Percentiles rank a stretch among this genome's conserved stretches.
Conservation (phyloP, 495 filamentous ascomycete species). For the Penicillium goetzii region DNA sequence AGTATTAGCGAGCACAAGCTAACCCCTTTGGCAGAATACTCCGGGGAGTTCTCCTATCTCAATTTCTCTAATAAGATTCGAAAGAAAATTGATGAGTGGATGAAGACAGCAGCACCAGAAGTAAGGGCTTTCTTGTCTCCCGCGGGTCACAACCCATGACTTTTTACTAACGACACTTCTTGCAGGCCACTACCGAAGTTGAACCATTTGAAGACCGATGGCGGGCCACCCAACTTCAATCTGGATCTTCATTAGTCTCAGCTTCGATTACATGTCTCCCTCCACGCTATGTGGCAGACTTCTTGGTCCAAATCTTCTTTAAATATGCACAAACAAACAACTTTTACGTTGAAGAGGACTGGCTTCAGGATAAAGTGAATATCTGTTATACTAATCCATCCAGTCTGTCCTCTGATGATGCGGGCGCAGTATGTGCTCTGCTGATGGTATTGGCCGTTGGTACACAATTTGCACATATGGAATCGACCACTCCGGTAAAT, state of each 20-base stretch:
- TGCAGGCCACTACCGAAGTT: slow-evolving; percentile 44
- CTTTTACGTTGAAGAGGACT: slow-evolving; percentile 55
- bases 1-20: not conserved
- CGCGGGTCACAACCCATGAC: not conserved
- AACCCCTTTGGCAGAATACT: slow-evolving; percentile 45
- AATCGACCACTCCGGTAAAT: slow-evolving; percentile 48
- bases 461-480: slow-evolving; percentile 60
- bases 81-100: slow-evolving; percentile 54
- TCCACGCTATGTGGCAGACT: slow-evolving; percentile 55
- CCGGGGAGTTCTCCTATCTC: slow-evolving; percentile 56
- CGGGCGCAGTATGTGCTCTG: slow-evolving; percentile 50
- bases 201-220: slow-evolving; percentile 54
- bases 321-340: slow-evolving; percentile 59
- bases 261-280: slow-evolving; percentile 51
- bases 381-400: slow-evolving; percentile 49
- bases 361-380: slow-evolving; percentile 50
- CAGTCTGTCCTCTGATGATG: slow-evolving; percentile 50
- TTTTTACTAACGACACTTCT: slow-evolving; percentile 14
- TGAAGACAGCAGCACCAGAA: slow-evolving; percentile 48
- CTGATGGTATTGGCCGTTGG: slow-evolving; percentile 56
- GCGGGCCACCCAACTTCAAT: slow-evolving; percentile 54
- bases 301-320: slow-evolving; percentile 56
- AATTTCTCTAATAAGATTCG: slow-evolving; percentile 56
- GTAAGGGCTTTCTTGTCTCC: slow-evolving; percentile 28
- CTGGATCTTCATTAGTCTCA: slow-evolving; percentile 44